Evolutionary conservation across 441 rosid species (phyloP).

Genomic region (Melastoma candidum): DNA sequence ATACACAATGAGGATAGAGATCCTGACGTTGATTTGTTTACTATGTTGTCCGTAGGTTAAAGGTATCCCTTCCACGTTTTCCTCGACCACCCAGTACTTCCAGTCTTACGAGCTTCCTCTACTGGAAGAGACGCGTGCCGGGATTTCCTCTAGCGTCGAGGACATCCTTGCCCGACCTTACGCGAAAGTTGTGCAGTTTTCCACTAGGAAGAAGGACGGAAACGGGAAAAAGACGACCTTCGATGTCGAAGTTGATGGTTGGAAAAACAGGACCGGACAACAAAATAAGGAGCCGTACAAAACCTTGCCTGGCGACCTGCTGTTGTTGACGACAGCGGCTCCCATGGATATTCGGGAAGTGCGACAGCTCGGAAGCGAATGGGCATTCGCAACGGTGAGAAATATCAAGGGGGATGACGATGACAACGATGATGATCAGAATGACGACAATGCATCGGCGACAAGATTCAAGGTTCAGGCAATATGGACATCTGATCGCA

Average conservation of each 20-base stretch:
- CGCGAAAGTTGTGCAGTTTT: slow-evolving; percentile 23
- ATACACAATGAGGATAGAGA: no score
- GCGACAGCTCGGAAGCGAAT: slow-evolving; percentile 25
- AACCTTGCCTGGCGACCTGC: slow-evolving; percentile 41
- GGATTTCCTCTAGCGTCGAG: slow-evolving; percentile 24
- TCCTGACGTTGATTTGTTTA: no score
- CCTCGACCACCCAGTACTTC: slow-evolving; percentile 24
- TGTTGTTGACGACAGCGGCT: slow-evolving; percentile 27
- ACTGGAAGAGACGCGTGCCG: slow-evolving; percentile 42
- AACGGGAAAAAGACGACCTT: neutral
- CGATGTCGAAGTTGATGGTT: slow-evolving; percentile 22
- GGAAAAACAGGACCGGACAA: slow-evolving; percentile 31
- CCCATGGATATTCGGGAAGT: slow-evolving; percentile 33
- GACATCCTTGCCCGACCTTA: slow-evolving; percentile 26
- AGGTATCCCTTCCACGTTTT: slow-evolving; percentile 30
- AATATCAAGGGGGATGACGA: slow-evolving; percentile 12
- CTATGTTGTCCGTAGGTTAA: slow-evolving; percentile 21
- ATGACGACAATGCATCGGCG: neutral
- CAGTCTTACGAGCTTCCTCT: slow-evolving; percentile 27
- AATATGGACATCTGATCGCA: slow-evolving; percentile 8
- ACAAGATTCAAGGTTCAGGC: slow-evolving; percentile 21
- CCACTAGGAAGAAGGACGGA: slow-evolving; percentile 9
- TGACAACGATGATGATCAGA: slow-evolving; percentile 5
- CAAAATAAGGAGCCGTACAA: slow-evolving; percentile 32
- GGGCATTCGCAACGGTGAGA: slow-evolving; percentile 27